A percentile compares a stretch with the other conserved stretches of the same genome.
Evolutionary conservation across 1,139 yeast genomes (phyloP).

Genomic region (Debaryomyces subglobosus): DNA sequence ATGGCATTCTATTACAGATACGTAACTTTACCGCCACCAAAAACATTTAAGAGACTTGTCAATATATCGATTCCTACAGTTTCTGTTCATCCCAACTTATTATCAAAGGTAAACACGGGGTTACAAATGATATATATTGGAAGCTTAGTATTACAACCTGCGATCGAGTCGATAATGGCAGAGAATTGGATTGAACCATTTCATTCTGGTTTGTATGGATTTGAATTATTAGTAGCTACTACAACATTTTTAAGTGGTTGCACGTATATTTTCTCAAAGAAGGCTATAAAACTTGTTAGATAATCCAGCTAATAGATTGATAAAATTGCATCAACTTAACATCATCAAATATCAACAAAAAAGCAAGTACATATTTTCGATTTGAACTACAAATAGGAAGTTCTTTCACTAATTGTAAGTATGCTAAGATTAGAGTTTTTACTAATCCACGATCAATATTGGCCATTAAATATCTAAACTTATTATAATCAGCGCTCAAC

Average conservation of each 20-base stretch:
- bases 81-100: slow-evolving; percentile 84
- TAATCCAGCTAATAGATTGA: slow-evolving; percentile 11
- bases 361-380: slow-evolving; percentile 11
- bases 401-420: slow-evolving; percentile 2
- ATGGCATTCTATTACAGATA: slow-evolving; percentile 77
- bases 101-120: slow-evolving; percentile 87
- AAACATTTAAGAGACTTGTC: slow-evolving; percentile 63
- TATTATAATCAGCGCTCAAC: slow-evolving; percentile 5
- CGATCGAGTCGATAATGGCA: slow-evolving; percentile 38
- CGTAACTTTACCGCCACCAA: slow-evolving; percentile 74
- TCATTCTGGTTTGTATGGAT: slow-evolving; percentile 17
- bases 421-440: slow-evolving; percentile 3
- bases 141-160: slow-evolving; percentile 68
- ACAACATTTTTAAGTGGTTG: slow-evolving; percentile 83
- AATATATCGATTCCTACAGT: slow-evolving; percentile 83
- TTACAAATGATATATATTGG: slow-evolving; percentile 93
- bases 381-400: not conserved
- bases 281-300: slow-evolving; percentile 58
- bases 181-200: slow-evolving; percentile 15
- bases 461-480: slow-evolving; percentile 2
- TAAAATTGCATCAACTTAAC: slow-evolving; percentile 10
- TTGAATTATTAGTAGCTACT: slow-evolving; percentile 56
- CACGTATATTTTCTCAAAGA: slow-evolving; percentile 69
- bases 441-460: not conserved
- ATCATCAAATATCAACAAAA: slow-evolving; percentile 11